Evolutionary conservation across 768 basidiomycete species (phyloP).

Genomic region (Epithele typhae): DNA sequence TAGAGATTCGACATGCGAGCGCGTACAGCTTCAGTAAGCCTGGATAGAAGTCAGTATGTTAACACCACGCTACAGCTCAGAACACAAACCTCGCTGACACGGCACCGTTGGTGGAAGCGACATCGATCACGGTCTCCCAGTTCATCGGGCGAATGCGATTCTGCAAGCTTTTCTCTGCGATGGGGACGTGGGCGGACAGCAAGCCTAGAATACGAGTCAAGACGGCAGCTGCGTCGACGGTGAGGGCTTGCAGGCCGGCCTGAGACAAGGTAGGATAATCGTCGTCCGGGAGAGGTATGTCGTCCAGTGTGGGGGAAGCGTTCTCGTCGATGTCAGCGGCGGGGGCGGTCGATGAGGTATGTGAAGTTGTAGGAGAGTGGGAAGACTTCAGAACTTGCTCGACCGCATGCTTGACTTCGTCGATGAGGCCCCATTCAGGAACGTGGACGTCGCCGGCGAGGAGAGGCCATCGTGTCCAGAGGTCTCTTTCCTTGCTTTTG

Average conservation of each 20-base stretch:
- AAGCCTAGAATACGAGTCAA: conserved; percentile 50
- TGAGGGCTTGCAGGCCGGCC: conserved; percentile 33
- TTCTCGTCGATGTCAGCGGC: too few relatives aligned
- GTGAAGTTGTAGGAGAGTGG: too few relatives aligned
- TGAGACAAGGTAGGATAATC: conserved; percentile 28
- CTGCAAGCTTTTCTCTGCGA: conserved; percentile 55
- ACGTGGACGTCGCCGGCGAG: conserved; percentile 52
- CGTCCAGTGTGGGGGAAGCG: too few relatives aligned
- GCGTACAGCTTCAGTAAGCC: conserved; percentile 7
- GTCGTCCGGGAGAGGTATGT: conserved; percentile 8
- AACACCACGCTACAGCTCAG: too few relatives aligned
- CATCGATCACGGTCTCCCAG: conserved; percentile 61
- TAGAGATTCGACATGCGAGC: conserved; percentile 14
- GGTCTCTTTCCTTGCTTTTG: conserved; percentile 33
- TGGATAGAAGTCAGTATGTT: too few relatives aligned
- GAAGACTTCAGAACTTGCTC: conserved; percentile 26
- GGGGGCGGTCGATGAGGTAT: too few relatives aligned
- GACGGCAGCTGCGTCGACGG: conserved; percentile 38
- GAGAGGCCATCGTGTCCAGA: conserved; percentile 79
- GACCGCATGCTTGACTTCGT: conserved; percentile 56
- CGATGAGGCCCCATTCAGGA: conserved; percentile 68
- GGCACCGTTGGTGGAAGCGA: conserved; percentile 39
- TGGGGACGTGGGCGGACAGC: conserved; percentile 52
- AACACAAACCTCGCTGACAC: conserved; percentile 24
- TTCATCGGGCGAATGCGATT: conserved; percentile 56